Percentiles rank a stretch among this genome's conserved stretches.
phyloP scores from a whole-genome alignment of 2,329 filamentous ascomycete genomes.

The Xylaria multiplex region DNA sequence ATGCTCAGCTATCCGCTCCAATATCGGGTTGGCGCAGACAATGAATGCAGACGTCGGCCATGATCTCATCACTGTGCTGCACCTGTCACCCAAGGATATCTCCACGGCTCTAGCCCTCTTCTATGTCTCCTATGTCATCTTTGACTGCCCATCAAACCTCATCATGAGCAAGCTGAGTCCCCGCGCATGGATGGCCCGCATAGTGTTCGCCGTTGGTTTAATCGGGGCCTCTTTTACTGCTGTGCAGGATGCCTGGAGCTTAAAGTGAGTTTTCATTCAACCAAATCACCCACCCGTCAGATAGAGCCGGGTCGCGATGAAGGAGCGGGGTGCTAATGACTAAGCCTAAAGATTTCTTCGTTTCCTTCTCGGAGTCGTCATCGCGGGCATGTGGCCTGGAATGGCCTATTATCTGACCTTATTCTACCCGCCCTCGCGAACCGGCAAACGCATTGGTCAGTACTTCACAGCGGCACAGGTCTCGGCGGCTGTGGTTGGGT shows the following conservation, averaged over 20 bases:
- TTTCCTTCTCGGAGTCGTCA: constrained; percentile 85
- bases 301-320: neutral
- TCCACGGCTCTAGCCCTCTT: constrained; percentile 88
- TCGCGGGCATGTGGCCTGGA: constrained; percentile 94
- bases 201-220: constrained; percentile 86
- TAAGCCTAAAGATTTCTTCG: constrained; percentile 69
- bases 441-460: constrained; percentile 86
- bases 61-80: constrained; percentile 77
- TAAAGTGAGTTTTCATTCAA: constrained; percentile 67
- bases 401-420: constrained; percentile 94
- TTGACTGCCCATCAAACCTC: constrained; percentile 88
- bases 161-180: constrained; percentile 88
- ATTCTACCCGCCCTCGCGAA: constrained; percentile 88
- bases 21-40: constrained; percentile 92
- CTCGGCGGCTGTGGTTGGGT: constrained; percentile 86
- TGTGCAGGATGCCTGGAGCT: constrained; percentile 82
- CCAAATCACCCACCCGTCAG: neutral
- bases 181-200: constrained; percentile 90
- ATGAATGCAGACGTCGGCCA: constrained; percentile 81
- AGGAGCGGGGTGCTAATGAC: constrained; percentile 30
- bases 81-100: constrained; percentile 77
- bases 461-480: constrained; percentile 92
- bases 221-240: constrained; percentile 87
- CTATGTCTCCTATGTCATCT: constrained; percentile 91
- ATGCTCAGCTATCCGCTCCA: constrained; percentile 90